Percentiles rank a stretch among this genome's conserved stretches.
phyloP scores from a whole-genome alignment of 139 green algal genomes.

The Coelastrella sp. region DNA sequence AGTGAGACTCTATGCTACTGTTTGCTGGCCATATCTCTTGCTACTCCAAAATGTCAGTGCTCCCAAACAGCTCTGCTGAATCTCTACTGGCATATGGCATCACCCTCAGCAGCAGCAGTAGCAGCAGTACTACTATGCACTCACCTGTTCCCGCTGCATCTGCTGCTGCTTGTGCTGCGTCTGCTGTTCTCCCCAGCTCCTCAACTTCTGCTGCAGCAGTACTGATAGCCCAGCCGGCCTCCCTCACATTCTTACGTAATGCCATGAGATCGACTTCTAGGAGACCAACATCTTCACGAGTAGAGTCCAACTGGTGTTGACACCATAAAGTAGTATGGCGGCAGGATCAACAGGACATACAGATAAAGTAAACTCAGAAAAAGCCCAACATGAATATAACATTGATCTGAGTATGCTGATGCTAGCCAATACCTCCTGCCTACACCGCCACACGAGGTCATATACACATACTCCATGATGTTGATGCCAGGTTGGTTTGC shows the following conservation, averaged over 20 bases:
- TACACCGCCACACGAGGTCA: not conserved
- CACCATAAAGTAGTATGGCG: not conserved
- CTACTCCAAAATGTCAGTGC: too few relatives aligned
- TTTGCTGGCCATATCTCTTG: too few relatives aligned
- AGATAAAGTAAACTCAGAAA: not conserved
- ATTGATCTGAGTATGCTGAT: not conserved
- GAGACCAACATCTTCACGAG: slow-evolving; percentile 21
- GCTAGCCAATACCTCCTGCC: not conserved
- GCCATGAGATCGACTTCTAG: not conserved
- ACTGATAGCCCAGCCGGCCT: not conserved
- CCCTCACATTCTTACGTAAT: not conserved
- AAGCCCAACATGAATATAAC: not conserved
- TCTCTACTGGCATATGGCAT: too few relatives aligned
- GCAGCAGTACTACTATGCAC: not conserved
- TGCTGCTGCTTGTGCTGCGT: not conserved
- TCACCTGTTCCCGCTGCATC: not conserved
- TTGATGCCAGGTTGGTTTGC: not conserved
- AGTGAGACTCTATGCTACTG: too few relatives aligned
- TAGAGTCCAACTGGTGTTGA: not conserved
- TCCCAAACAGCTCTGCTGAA: too few relatives aligned
- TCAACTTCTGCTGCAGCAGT: not conserved
- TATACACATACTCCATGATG: not conserved
- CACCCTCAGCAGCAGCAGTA: not conserved
- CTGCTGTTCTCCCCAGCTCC: not conserved
- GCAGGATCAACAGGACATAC: not conserved